Base-by-base conservation (phyloP, 2,329 filamentous ascomycete genomes). In the Esteya vermicola region DNA sequence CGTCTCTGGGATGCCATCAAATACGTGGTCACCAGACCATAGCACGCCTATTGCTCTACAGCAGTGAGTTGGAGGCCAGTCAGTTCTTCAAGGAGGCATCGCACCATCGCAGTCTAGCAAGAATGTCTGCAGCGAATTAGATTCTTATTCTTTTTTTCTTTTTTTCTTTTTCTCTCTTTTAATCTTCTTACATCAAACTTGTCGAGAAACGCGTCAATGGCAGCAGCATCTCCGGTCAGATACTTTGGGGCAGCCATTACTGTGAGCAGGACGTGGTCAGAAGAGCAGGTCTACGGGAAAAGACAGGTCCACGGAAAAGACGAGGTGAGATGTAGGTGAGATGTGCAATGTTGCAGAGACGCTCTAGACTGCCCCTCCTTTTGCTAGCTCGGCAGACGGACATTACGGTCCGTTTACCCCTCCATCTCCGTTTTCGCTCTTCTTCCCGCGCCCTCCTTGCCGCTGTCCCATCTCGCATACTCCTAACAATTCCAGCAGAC, bases 31-130 rank as follows among this genome's bases (percentile, higher is more conserved):
- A 37, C 91, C 91, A 14, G 88, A 94, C 91, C 91, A 98, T 44
- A 98, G 68, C 28, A 98, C 91, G 55, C 89, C 88, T 93, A 61
- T 41, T n/a, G 32, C 38, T 20, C 14, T 22, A 62, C 36, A 18
- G 34, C 39, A 22, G 36, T 42, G 16, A 45, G 39, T 34, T 10
- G 9, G 28, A 18, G 18, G 21, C 3, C 12, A 13, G 33, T 32
- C 16, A 38, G 8, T 27, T 14, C 10, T 6, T 28, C 25, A 33
- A 13, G 13, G 18, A 8, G 21, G 19, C 7, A 27, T 6, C 67
- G 53, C 66, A 93, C 89, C 91, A 75, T 98, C 91, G 63, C 91
- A 98, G 58, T 98, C 91, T 54, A 98, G 85, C 12, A 98, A 68
- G 55, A 98, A 96, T 27, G 84, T 78, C 85, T 93, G 50, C 2